These are phyloP conservation scores for Elongisporangium undulatum DNA, from an alignment of 352 stramenopile species.

Conservation along the genomic window DNA sequence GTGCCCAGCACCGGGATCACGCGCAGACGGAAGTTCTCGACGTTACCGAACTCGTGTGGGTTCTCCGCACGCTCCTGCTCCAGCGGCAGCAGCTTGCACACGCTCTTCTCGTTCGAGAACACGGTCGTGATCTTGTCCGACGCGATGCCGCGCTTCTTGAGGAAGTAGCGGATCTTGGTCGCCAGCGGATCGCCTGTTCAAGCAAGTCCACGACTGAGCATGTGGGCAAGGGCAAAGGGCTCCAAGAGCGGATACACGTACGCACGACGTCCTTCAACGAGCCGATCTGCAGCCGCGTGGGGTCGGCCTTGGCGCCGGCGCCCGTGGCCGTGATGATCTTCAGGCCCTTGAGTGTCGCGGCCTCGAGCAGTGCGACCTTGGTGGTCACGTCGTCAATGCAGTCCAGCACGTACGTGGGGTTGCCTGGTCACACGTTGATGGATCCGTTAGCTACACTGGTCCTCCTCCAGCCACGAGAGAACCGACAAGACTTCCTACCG, in stretches of 20 bases:
- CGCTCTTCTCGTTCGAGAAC: slow-evolving; percentile 96
- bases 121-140: slow-evolving; percentile 78
- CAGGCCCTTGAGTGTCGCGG: slow-evolving; percentile 78
- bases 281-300: slow-evolving; percentile 96
- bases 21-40: slow-evolving; percentile 96
- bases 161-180: slow-evolving; percentile 93
- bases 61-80: slow-evolving; percentile 89
- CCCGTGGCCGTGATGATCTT: slow-evolving; percentile 88
- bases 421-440: slow-evolving; percentile 17
- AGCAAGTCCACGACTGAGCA: slow-evolving; percentile 1
- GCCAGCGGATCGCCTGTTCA: slow-evolving; percentile 90
- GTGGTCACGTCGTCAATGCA: slow-evolving; percentile 99
- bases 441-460: not conserved
- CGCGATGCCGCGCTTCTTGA: slow-evolving; percentile 83
- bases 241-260: slow-evolving; percentile 21
- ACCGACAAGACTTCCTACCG: slow-evolving; percentile 11
- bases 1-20: slow-evolving; percentile 95
- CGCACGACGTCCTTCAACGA: slow-evolving; percentile 91
- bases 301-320: slow-evolving; percentile 95
- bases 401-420: slow-evolving; percentile 95
- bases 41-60: slow-evolving; percentile 92
- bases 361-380: slow-evolving; percentile 93
- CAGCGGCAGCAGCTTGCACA: slow-evolving; percentile 93
- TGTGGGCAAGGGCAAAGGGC: slow-evolving; percentile 7
- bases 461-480: not conserved